A percentile compares a stretch with the other conserved stretches of the same genome.
These are phyloP conservation scores for Astragalus membranaceus DNA, from an alignment of 306 rosid species.

Conservation along the genomic window DNA sequence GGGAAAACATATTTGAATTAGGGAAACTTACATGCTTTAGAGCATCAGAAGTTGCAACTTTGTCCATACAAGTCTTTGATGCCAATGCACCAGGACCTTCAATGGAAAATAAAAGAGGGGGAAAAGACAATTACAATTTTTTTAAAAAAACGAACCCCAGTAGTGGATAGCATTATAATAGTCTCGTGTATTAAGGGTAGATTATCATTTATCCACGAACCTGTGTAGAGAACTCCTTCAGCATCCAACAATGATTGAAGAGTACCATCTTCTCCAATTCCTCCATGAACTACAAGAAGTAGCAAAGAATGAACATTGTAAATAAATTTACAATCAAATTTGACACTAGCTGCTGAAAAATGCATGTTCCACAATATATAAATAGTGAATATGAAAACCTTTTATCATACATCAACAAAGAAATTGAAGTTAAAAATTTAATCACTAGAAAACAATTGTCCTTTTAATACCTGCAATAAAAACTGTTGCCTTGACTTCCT, in stretches of 20 bases:
- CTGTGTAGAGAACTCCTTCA: constrained; percentile 84
- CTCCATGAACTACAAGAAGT: constrained; percentile 79
- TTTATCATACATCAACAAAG: neutral
- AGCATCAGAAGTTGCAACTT: constrained; percentile 81
- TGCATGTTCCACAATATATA: neutral
- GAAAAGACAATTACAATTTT: neutral
- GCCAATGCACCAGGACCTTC: constrained; percentile 87
- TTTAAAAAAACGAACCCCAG: too few relatives aligned
- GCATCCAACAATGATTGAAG: constrained; percentile 84
- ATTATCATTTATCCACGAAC: constrained; percentile 30
- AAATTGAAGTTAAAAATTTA: neutral
- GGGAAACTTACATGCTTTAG: constrained; percentile 58
- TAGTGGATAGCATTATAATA: too few relatives aligned
- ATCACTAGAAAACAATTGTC: neutral
- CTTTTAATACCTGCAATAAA: constrained; percentile 70
- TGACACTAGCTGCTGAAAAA: neutral
- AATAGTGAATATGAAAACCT: neutral
- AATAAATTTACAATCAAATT: neutral
- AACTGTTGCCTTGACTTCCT: constrained; percentile 72
- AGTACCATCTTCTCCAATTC: constrained; percentile 95
- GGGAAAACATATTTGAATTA: neutral
- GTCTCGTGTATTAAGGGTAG: neutral
- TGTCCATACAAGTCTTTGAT: constrained; percentile 87
- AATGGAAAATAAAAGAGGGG: constrained; percentile 10
- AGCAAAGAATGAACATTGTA: constrained; percentile 19